Evolutionary conservation across 225 moss, liverwort and hornwort species (phyloP), one percentile per base, ranked within the genome.

Genomic region (Anthoceros angustus): DNA sequence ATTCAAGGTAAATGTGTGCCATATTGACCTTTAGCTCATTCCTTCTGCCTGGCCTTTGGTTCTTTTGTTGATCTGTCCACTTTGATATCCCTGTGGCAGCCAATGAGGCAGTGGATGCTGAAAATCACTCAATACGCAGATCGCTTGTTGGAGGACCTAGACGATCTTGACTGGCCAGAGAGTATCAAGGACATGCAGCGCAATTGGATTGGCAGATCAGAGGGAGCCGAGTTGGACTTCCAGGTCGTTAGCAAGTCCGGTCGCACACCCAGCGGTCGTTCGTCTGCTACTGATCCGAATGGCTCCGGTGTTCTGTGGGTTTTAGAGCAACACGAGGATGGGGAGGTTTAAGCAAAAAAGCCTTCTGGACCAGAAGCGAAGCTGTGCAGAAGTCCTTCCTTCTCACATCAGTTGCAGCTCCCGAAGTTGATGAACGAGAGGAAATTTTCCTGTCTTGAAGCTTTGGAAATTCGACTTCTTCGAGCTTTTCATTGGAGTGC

Each of bases 171-270:
- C 68, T 98, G 95, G 95, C 84, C 88, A 66, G 88, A 98, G 50
- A 98, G 87, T 72, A 82, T 98, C 68, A 98, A 98, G 77, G 95
- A 98, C 69, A 98, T 92, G 95, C 95, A 98, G 66, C 76, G 95
- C 8, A 92, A 98, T 71, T 98, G 91, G 91, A 98, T 89, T 66
- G 91, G 91, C 67, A 83, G 91, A 60, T 98, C 95, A 43, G 95
- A 98, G 79, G 95, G 95, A 66, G 87, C 87, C 62, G 87, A 92
- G 67, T 74, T 98, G 26, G 81, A 74, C 48, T 98, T 98, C 41
- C 73, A 78, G 42, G 75, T 89, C 39, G 39, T 84, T 45, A 16
- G 49, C 42, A 86, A 82, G 43, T 67, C 68, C 25, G 45, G 68
- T 32, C 32, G 32, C 32, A 32, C 2, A 32, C 32, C n/a, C 32